These are phyloP conservation scores for Apiotrichum gracile DNA, from an alignment of 1,284 basidiomycete genomes.

Conservation along the genomic window DNA sequence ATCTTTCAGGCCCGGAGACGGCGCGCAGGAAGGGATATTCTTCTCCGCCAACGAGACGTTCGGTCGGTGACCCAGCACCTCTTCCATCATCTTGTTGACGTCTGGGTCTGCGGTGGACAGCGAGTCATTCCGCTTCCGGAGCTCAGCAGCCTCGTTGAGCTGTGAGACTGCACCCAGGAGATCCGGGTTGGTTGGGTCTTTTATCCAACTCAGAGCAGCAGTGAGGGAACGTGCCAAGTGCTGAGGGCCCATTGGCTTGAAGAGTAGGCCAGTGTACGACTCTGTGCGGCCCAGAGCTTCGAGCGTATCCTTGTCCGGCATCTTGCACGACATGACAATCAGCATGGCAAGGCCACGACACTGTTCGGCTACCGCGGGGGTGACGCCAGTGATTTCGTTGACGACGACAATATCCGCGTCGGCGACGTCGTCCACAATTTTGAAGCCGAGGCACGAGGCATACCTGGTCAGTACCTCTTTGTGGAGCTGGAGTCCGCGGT, in stretches of 20 bases:
- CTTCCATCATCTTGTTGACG: neutral
- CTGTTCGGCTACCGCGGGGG: conserved; percentile 50
- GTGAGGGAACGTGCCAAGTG: conserved; percentile 62
- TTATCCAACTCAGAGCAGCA: conserved; percentile 20
- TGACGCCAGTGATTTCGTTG: conserved; percentile 63
- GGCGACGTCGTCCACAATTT: conserved; percentile 48
- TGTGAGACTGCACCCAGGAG: neutral
- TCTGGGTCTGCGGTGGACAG: neutral
- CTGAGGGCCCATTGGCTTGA: conserved; percentile 79
- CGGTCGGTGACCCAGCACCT: neutral
- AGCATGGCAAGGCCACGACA: neutral
- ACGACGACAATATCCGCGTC: conserved; percentile 72
- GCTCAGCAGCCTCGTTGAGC: neutral
- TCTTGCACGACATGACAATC: conserved; percentile 49
- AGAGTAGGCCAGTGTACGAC: conserved; percentile 75
- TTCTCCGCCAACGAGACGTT: too few species aligned
- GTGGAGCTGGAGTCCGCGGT: conserved; percentile 65
- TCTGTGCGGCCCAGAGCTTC: conserved; percentile 44
- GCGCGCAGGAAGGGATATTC: too few species aligned
- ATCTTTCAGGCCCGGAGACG: too few species aligned
- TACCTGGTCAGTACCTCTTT: conserved; percentile 61
- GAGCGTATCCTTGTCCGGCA: conserved; percentile 16
- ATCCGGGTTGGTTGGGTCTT: neutral
- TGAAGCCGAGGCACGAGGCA: conserved; percentile 74
- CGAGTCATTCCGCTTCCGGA: neutral